Evolutionary conservation across 2,329 filamentous ascomycete species (phyloP), one percentile per base, ranked within the genome.

Genomic region (Phyllosticta citrichinensis): DNA sequence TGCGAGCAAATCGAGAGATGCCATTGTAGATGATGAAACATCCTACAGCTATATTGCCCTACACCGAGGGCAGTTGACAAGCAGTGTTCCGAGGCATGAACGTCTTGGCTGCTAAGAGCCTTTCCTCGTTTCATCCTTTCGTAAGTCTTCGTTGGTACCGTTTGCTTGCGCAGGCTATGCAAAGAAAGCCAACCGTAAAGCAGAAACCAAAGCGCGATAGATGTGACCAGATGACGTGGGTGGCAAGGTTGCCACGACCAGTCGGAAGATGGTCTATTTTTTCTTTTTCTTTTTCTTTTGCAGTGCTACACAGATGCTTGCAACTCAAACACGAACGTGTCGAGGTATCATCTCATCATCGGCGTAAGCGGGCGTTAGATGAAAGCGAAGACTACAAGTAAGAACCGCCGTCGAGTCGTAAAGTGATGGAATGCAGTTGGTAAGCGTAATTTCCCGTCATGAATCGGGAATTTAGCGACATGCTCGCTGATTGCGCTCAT

Each of bases 101-200:
- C 50, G 51, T 52, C 30, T 52, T 14, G 17, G 19, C 2, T 30
- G 57, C 56, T 54, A 14, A 35, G 24, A 59, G 33, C 52, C 47
- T 59, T 33, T 55, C 54, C 27, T 59, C 9, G 57, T 59, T 59
- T 59, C 57, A 25, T 59, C 54, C 57, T 54, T 60, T 60, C 58
- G 58, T 60, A 53, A 53, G 58, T 60, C 52, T 60, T 56, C 58
- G 53, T 60, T 60, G 50, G 52, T 35, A 40, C 58, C 58, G 35
- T 56, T 60, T 60, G 58, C 58, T 58, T 52, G 57, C 53, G 58
- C 58, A 60, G 58, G 53, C 58, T 60, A 60, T 60, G 58, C 58
- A 60, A 55, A 60, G 54, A 57, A 55, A 60, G 57, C 52, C 19
- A 12, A 52, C 19, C 51, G n/a, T 14, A 60, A 55, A 55, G 57